These are phyloP conservation scores for Trichoderma brevicompactum DNA, from an alignment of 2,329 filamentous ascomycete species.

Conservation along the genomic window DNA sequence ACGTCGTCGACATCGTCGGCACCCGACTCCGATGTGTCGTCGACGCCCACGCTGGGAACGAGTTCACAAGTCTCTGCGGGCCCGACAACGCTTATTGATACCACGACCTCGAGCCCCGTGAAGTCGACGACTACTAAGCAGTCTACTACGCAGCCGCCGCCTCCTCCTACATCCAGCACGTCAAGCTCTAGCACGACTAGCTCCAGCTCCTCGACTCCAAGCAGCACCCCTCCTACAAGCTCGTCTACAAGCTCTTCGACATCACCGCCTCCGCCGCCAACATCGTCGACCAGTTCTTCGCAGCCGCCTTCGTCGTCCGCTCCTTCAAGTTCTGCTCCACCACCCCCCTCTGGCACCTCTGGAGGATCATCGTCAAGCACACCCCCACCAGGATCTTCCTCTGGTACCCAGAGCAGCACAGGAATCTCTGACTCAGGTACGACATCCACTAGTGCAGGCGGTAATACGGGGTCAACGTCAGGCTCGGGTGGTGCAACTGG, in stretches of 20 bases:
- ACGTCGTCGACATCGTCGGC: slow-evolving; percentile 28
- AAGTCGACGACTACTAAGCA: slow-evolving; percentile 5
- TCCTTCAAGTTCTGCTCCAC: neutral
- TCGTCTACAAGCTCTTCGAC: slow-evolving; percentile 4
- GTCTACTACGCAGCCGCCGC: neutral
- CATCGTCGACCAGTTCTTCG: neutral
- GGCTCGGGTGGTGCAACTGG: slow-evolving; percentile 9
- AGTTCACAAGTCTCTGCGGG: slow-evolving; percentile 37
- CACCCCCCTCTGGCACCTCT: neutral
- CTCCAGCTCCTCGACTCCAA: neutral
- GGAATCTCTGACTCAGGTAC: slow-evolving; percentile 16
- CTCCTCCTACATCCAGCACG: slow-evolving; percentile 8
- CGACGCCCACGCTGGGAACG: slow-evolving; percentile 34
- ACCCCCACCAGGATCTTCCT: neutral
- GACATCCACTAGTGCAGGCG: slow-evolving; percentile 7
- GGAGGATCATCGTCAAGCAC: neutral
- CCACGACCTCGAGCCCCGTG: slow-evolving; percentile 12
- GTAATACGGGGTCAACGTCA: slow-evolving; percentile 16
- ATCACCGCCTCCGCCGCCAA: neutral
- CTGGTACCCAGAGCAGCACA: neutral
- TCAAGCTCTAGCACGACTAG: neutral
- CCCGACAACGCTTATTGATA: slow-evolving; percentile 13
- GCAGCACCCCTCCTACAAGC: neutral
- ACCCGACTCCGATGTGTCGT: slow-evolving; percentile 36
- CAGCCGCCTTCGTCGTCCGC: neutral